A percentile compares a stretch with the other conserved stretches of the same genome.
Evolutionary conservation across 2,329 filamentous ascomycete genomes (phyloP).

Genomic region (Monilinia polystroma): DNA sequence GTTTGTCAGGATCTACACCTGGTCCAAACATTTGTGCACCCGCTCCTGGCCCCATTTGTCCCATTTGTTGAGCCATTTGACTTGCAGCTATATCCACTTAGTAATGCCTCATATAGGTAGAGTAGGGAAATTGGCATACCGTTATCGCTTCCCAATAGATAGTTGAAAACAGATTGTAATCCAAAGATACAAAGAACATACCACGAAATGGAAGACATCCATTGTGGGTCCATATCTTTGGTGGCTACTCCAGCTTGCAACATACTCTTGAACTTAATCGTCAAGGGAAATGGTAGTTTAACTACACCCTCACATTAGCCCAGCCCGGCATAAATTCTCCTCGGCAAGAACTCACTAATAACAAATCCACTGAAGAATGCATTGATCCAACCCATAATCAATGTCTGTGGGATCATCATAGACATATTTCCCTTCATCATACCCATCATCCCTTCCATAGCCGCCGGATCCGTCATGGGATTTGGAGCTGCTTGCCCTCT

Average conservation of each 20-base stretch:
- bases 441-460: conserved; percentile 99
- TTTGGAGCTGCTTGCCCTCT: conserved; percentile 87
- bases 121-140: conserved; percentile 54
- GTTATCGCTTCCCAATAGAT: conserved; percentile 93
- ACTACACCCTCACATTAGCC: conserved; percentile 50
- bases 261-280: conserved; percentile 99
- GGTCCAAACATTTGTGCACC: conserved; percentile 77
- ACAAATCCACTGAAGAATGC: conserved; percentile 98
- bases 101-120: neutral
- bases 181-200: conserved; percentile 98
- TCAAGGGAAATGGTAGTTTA: conserved; percentile 96
- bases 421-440: conserved; percentile 99
- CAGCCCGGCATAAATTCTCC: too few species aligned
- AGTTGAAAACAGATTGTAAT: conserved; percentile 94
- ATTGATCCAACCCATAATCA: conserved; percentile 99
- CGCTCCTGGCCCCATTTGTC: conserved; percentile 66
- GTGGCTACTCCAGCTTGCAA: conserved; percentile 95
- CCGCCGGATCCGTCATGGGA: conserved; percentile 90
- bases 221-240: conserved; percentile 91
- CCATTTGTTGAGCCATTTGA: conserved; percentile 85
- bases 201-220: conserved; percentile 98
- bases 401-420: conserved; percentile 97
- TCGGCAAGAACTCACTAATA: conserved; percentile 66
- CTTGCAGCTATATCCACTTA: conserved; percentile 66
- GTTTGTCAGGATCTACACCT: conserved; percentile 91